Base-by-base conservation (phyloP, 2,329 filamentous ascomycete genomes). In the Diaporthe velutina region DNA sequence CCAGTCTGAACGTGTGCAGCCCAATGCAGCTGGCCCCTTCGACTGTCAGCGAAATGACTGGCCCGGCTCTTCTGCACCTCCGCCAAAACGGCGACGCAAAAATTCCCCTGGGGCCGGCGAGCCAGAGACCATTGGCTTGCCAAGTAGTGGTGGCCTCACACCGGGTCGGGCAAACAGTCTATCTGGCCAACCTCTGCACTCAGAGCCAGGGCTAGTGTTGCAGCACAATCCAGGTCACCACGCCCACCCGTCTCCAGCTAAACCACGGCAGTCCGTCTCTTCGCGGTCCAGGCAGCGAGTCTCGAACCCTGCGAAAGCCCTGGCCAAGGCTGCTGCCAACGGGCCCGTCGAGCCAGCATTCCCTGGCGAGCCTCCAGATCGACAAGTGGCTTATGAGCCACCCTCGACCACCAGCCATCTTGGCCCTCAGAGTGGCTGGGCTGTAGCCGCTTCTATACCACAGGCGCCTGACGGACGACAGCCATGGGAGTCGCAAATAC, bases 41-140 rank as follows among this genome's bases (percentile, higher is more conserved):
- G 38, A 25, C n/a, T 33, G 13, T 52, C 50, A 45, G 30, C 45
- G 61, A n/a, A 6, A 64, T 71, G 72, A 45, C 8, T 61, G 42
- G 35, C 58, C 45, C 38, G 70, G 2, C 35, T 48, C 54, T 33
- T 30, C 22, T 28, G 35, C 25, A 9, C 72, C 64, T 7, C 28
- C 55, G 30, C 30, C 66, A 8, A 74, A 74, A 54, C 72, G 72
- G 30, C 72, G 40, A 33, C 42, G 72, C 66, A 70, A 57, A 42
- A 48, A 15, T 3, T 30, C 25, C 13, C 19, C 42, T n/a, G 45
- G 30, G 30, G 33, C 15, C 57, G 55, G 55, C 55, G 33, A 38
- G 35, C 22, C 55, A 4, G 45, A 50, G 1, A 15, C 40, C 10
- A 22, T 54, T 30, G 28, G 15, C 10, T 25, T 61, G 45, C 45